These are phyloP conservation scores for Leucaena leucocephala DNA, from an alignment of 306 rosid species.

Conservation along the genomic window DNA sequence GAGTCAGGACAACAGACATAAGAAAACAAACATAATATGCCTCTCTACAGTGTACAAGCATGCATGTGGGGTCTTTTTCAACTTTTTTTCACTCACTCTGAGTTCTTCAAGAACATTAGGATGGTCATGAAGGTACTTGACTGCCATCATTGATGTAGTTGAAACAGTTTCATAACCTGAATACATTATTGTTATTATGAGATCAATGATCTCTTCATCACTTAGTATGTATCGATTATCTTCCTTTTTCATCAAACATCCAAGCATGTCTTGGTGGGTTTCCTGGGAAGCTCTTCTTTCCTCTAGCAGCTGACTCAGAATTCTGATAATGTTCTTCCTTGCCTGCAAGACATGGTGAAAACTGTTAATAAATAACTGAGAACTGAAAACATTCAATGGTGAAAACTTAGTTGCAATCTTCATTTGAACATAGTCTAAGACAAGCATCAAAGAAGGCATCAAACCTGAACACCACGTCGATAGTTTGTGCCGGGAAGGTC, in stretches of 20 bases:
- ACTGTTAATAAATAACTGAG: neutral
- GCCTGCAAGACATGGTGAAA: conserved; percentile 54
- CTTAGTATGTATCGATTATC: conserved; percentile 59
- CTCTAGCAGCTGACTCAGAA: conserved; percentile 59
- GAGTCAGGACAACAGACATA: conserved; percentile 32
- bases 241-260: conserved; percentile 60
- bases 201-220: conserved; percentile 91
- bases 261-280: conserved; percentile 72
- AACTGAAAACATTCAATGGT: neutral
- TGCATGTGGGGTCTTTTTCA: neutral
- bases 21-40: neutral
- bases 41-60: neutral
- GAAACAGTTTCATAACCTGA: conserved; percentile 99
- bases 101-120: conserved; percentile 84
- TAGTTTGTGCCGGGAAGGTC: conserved; percentile 91
- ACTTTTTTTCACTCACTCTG: conserved; percentile 64
- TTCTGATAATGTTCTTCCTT: conserved; percentile 69
- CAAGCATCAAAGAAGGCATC: neutral
- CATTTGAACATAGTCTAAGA: neutral
- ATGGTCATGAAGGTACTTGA: conserved; percentile 90
- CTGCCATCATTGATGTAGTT: conserved; percentile 97
- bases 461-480: conserved; percentile 69
- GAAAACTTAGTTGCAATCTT: neutral
- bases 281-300: conserved; percentile 73
- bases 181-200: conserved; percentile 74